Percentiles rank a stretch among this genome's conserved stretches.
These are phyloP conservation scores for Termitomyces sp. DNA, from an alignment of 768 basidiomycete genomes.

Conservation along the genomic window DNA sequence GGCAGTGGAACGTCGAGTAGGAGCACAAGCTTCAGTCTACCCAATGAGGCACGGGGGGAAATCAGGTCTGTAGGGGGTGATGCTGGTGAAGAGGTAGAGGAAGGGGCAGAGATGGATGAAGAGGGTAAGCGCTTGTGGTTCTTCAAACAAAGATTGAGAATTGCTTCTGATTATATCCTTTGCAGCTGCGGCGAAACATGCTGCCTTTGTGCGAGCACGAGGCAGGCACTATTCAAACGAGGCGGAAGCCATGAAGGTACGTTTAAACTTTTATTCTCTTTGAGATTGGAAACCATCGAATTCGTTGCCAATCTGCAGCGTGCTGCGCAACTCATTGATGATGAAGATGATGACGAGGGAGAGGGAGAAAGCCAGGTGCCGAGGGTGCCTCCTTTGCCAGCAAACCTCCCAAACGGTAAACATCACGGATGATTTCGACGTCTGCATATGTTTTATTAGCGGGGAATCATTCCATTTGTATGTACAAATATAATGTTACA, in stretches of 20 bases:
- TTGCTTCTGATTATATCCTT: background rate
- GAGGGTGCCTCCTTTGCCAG: constrained; percentile 9
- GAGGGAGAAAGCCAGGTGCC: constrained; percentile 1
- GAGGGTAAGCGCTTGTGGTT: constrained; percentile 49
- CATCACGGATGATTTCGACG: constrained; percentile 8
- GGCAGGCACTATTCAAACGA: constrained; percentile 88
- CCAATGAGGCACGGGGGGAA: constrained; percentile 58
- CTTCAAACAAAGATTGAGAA: background rate
- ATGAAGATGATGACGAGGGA: constrained; percentile 43
- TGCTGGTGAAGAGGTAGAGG: constrained; percentile 64
- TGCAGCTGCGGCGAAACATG: constrained; percentile 75
- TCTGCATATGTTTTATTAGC: background rate
- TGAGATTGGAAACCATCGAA: background rate
- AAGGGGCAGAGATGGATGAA: constrained; percentile 79
- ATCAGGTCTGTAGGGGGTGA: constrained; percentile 53
- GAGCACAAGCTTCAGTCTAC: constrained; percentile 81
- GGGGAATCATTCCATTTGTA: constrained; percentile 1
- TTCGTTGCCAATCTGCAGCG: constrained; percentile 32
- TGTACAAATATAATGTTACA: constrained; percentile 5
- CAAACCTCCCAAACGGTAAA: constrained; percentile 21
- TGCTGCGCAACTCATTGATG: constrained; percentile 57
- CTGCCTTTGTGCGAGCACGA: constrained; percentile 72
- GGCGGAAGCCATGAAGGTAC: constrained; percentile 89
- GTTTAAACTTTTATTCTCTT: background rate
- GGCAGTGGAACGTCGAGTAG: constrained; percentile 62